These are phyloP conservation scores for Calocybe indica DNA, from an alignment of 768 basidiomycete genomes.

Conservation along the genomic window DNA sequence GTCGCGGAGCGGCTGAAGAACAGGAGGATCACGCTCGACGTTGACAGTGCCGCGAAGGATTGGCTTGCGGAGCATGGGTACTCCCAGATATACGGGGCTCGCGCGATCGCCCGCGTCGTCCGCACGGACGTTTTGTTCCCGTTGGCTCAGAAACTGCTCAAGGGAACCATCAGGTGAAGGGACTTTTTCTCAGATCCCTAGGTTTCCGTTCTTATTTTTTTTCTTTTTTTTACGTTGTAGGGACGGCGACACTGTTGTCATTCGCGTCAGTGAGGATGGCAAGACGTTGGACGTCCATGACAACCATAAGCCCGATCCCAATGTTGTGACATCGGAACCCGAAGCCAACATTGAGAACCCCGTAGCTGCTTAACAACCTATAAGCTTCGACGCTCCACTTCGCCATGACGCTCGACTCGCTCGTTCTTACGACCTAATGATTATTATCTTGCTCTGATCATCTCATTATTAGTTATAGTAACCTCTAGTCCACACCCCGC, in stretches of 20 bases:
- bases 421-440: too few relatives aligned
- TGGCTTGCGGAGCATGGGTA: slow-evolving; percentile 79
- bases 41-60: slow-evolving; percentile 50
- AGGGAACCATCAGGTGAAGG: slow-evolving; percentile 68
- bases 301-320: too few relatives aligned
- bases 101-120: slow-evolving; percentile 84
- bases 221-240: slow-evolving; percentile 19
- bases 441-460: too few relatives aligned
- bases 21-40: slow-evolving; percentile 66
- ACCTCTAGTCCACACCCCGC: too few relatives aligned
- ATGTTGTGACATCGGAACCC: too few relatives aligned
- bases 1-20: slow-evolving; percentile 59
- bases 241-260: slow-evolving; percentile 58
- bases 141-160: slow-evolving; percentile 72
- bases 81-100: slow-evolving; percentile 80
- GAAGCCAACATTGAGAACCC: too few relatives aligned
- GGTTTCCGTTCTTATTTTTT: neutral
- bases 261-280: too few relatives aligned
- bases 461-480: too few relatives aligned
- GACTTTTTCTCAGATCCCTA: neutral
- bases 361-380: too few relatives aligned
- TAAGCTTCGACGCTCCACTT: too few relatives aligned
- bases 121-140: slow-evolving; percentile 78
- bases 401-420: too few relatives aligned
- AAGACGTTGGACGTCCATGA: too few relatives aligned